phyloP scores from a whole-genome alignment of 2,329 filamentous ascomycete genomes.

The Alternaria sp. region DNA sequence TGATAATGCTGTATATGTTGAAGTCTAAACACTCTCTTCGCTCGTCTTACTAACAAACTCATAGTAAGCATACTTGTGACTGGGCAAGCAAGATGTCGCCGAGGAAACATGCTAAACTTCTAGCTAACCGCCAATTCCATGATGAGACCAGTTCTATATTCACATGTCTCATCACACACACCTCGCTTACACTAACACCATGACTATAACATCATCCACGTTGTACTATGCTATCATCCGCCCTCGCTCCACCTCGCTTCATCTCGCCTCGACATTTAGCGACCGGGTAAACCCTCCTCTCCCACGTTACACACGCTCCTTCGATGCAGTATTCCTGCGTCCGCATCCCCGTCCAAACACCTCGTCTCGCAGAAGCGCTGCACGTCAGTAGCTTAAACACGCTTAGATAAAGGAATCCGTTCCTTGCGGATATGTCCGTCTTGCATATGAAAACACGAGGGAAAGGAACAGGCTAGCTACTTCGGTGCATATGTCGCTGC shows the following conservation, averaged over 20 bases:
- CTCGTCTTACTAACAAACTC: too few relatives aligned
- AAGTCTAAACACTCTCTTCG: too few relatives aligned
- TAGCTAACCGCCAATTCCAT: not conserved
- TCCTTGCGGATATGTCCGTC: not conserved
- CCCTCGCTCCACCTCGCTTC: not conserved
- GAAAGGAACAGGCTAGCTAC: not conserved
- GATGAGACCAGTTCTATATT: not conserved
- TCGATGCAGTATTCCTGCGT: not conserved
- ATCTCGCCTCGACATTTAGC: not conserved
- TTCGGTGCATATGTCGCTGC: not conserved
- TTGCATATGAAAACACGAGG: not conserved
- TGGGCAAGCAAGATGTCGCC: rapidly evolving
- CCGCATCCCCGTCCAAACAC: too few relatives aligned
- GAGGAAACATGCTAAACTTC: not conserved
- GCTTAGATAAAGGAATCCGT: not conserved
- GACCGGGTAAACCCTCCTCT: not conserved
- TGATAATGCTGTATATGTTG: too few relatives aligned
- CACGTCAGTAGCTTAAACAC: not conserved
- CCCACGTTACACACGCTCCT: not conserved
- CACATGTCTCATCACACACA: not conserved
- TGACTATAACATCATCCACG: too few relatives aligned
- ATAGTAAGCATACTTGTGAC: too few relatives aligned
- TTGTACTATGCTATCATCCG: not conserved
- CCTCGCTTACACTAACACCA: not conserved
- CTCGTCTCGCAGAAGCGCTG: not conserved